A percentile compares a stretch with the other conserved stretches of the same genome.
phyloP scores from a whole-genome alignment of 176 grass and related monocot genomes.

The Carex littledalei region DNA sequence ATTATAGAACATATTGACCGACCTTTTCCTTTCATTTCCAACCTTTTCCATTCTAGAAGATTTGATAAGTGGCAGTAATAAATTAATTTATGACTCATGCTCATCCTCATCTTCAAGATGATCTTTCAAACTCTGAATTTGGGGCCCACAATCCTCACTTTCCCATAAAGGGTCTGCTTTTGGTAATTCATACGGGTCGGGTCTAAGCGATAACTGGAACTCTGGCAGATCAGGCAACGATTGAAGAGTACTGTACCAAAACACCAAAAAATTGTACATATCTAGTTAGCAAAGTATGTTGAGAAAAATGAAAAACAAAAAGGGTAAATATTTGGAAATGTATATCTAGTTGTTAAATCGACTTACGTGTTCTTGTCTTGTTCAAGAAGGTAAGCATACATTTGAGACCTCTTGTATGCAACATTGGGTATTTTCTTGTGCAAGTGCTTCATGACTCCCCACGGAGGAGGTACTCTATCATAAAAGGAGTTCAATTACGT shows the following conservation, averaged over 20 bases:
- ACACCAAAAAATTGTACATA: slow-evolving; percentile 15
- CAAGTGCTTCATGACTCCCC: slow-evolving; percentile 95
- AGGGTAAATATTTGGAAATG: background rate
- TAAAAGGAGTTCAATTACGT: background rate
- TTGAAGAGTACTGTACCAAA: slow-evolving; percentile 46
- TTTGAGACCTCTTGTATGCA: slow-evolving; percentile 63
- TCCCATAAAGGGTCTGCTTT: slow-evolving; percentile 56
- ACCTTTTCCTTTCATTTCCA: background rate
- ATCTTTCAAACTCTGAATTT: slow-evolving; percentile 79
- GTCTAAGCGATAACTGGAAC: slow-evolving; percentile 73
- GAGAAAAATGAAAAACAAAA: background rate
- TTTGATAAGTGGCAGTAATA: background rate
- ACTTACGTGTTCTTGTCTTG: slow-evolving; percentile 67
- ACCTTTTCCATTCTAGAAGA: background rate
- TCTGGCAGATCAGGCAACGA: slow-evolving; percentile 84
- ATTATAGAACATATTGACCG: background rate
- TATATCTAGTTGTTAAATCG: background rate
- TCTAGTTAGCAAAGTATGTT: background rate
- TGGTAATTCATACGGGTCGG: slow-evolving; percentile 71
- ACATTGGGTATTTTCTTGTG: slow-evolving; percentile 90
- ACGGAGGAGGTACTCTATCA: slow-evolving; percentile 65
- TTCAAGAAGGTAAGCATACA: slow-evolving; percentile 68
- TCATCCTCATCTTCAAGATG: slow-evolving; percentile 69
- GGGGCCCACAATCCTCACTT: slow-evolving; percentile 49
- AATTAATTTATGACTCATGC: slow-evolving; percentile 17